Evolutionary conservation across 2,329 filamentous ascomycete genomes (phyloP), one percentile per base, ranked within the genome.

Genomic region (Juglanconis sp.): DNA sequence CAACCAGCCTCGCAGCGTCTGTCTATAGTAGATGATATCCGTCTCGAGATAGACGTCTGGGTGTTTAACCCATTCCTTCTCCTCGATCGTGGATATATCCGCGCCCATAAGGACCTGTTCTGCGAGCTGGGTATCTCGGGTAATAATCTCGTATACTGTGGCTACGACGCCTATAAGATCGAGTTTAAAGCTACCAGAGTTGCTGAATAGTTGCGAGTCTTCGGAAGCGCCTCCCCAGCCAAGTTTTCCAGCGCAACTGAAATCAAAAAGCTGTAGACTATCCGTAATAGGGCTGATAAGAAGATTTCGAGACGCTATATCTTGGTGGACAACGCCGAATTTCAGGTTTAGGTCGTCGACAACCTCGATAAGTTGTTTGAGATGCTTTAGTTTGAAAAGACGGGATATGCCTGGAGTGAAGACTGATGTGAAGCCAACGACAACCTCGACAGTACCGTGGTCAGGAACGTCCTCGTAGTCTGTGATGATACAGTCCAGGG

Each of bases 311-410:
- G 72, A 63, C 4, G 70, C 68, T 53, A 78, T 67, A 57, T 77
- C 76, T 60, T 75, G 70, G 63, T 78, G 76, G 46, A 67, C 63
- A 42, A 78, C 70, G 34, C 75, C 74, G 40, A 71, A 63, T 40
- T 68, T 57, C 10, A 77, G 64, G 56, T 78, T 77, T 32, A 78
- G 65, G 40, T 71, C 68, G 56, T 78, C 74, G 7, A 77, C 67
- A 5, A 74, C 69, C 0, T 66, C 7, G 0, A 70, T 70, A 0
- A 78, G 70, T 58, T 79, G 75, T 15, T 67, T 60, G 0, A 77
- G 64, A 70, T 73, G 76, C 54, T 70, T 47, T 0, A 77, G 64
- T 63, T 68, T 71, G 55, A 77, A 78, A 6, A 66, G 48, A 8
- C 69, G 66, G 3, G 65, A 65, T 24, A 70, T 71, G 17, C 74